phyloP scores from a whole-genome alignment of 179 eudicot species.

The Camellia oleifera region DNA sequence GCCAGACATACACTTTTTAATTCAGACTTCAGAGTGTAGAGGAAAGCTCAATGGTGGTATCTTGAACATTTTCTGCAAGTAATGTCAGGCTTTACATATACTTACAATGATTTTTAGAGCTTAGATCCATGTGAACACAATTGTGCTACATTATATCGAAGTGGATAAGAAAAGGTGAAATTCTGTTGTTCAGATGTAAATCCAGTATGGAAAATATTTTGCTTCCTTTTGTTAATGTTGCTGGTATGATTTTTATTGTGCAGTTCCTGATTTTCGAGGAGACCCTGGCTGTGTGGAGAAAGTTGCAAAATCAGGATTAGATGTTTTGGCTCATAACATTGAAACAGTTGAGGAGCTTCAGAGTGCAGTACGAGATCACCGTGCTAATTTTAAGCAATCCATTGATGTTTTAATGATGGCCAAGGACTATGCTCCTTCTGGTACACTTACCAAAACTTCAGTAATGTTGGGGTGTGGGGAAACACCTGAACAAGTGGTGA shows the following conservation, averaged over 20 bases:
- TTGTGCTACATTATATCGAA: not conserved
- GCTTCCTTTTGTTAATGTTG: conserved; percentile 4
- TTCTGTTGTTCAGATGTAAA: not conserved
- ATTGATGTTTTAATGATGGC: conserved; percentile 80
- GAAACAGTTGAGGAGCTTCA: conserved; percentile 98
- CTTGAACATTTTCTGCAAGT: conserved; percentile 8
- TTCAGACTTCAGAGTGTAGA: not conserved
- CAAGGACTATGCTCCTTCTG: conserved; percentile 80
- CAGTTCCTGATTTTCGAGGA: conserved; percentile 98
- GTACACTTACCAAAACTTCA: conserved; percentile 96
- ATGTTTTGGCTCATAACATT: conserved; percentile 93
- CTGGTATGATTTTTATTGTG: conserved; percentile 19
- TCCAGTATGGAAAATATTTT: not conserved
- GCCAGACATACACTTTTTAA: not conserved
- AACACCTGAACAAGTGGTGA: conserved; percentile 91
- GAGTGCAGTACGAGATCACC: conserved; percentile 80
- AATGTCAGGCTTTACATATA: not conserved
- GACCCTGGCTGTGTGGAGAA: conserved; percentile 75
- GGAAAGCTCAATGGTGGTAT: not conserved
- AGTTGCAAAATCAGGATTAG: conserved; percentile 86
- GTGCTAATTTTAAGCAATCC: conserved; percentile 93
- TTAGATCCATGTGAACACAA: not conserved
- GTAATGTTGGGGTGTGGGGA: conserved; percentile 97
- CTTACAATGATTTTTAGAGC: not conserved
- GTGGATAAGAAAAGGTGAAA: not conserved